Base-by-base conservation (phyloP, 768 basidiomycete species). In the Auricularia sp. region DNA sequence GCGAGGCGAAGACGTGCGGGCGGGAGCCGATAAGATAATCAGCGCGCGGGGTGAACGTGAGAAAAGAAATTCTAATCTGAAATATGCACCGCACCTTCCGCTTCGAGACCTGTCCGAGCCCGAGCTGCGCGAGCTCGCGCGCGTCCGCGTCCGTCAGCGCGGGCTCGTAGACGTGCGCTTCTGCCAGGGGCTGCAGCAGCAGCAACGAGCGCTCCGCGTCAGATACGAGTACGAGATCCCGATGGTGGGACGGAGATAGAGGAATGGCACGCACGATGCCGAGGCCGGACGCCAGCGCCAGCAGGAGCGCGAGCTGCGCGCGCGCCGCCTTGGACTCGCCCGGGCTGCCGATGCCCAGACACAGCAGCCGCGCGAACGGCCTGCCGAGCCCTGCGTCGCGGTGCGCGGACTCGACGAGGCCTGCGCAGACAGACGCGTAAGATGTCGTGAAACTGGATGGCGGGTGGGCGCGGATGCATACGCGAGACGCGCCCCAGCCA, bases 291-390 rank as follows among this genome's bases (percentile, higher is more conserved):
- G 83, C 86, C 43, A 83, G 72, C 63, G 79, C 77, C 54, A 83
- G 77, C 68, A 91, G 79, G 69, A 88, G 83, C 21, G 80, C 86
- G 35, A 91, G 85, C 68, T 91, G 89, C 42, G 81, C 81, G 65
- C 86, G 82, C 43, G 89, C 80, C 64, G 82, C 83, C 61, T 76
- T 76, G 60, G 87, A 90, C 51, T 77, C 71, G 18, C 79, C 76
- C n/a, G 89, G 88, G 72, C 86, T 87, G 61, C 89, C 89, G 35
- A 91, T 77, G 11, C 89, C 89, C 14, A 91, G 81, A 72, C 89
- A 91, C 51, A 91, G 71, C 58, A 87, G 34, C 14, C 56, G 6
- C 11, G 12, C 14, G 23, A 59, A 59, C 23, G 56, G 36, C 36
- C 6, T 5, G 16, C 6, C 39, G 36, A 42, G 36, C 42, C 58